Base-by-base conservation (phyloP, 306 rosid genomes). In the Dryas drummondii region DNA sequence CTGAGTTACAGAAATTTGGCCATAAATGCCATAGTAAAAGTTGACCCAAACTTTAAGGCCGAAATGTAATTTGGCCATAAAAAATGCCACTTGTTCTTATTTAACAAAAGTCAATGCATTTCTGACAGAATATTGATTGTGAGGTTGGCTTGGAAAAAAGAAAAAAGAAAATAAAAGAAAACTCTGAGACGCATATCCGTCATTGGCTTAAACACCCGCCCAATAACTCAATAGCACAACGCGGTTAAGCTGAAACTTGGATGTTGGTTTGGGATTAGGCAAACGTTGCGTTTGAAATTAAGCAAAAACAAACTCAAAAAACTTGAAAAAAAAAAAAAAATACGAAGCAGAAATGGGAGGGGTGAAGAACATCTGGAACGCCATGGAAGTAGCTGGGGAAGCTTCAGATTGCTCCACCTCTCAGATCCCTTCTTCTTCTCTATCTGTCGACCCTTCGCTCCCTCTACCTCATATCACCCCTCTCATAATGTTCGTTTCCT, bases 361-460 rank as follows among this genome's bases (percentile, higher is more conserved):
- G 49, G 80, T 55, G 68, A 82, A 83, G 71, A 79, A 85, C 68
- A 84, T 85, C 82, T 89, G 92, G 91, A 79, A 91, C 76, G 86
- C 88, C 79, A 71, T 78, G 57, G 88, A 89, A 44, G 80, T 84
- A 22, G 92, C 92, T 0, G 77, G 56, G 27, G 80, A 82, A 82
- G 85, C 88, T 75, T 52, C 75, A 12, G 48, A 81, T 11, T 77
- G 71, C 76, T 70, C 79, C 56, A 68, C 75, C 53, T 74, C 90
- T 8, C 72, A 54, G 73, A 88, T 91, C 84, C 82, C 3, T 14
- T 67, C 73, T 1, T 91, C 98, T 4, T 67, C 82, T 76, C 81
- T 87, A 5, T 66, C 96, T 37, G 68, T 94, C 78, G 93, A 90
- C 68, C 90, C 88, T 6, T 90, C 94, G 10, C 87, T 87, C 26